Percentiles rank a stretch among this genome's conserved stretches.
phyloP scores from a whole-genome alignment of 768 basidiomycete species.

The Xanthoconium purpureum region DNA sequence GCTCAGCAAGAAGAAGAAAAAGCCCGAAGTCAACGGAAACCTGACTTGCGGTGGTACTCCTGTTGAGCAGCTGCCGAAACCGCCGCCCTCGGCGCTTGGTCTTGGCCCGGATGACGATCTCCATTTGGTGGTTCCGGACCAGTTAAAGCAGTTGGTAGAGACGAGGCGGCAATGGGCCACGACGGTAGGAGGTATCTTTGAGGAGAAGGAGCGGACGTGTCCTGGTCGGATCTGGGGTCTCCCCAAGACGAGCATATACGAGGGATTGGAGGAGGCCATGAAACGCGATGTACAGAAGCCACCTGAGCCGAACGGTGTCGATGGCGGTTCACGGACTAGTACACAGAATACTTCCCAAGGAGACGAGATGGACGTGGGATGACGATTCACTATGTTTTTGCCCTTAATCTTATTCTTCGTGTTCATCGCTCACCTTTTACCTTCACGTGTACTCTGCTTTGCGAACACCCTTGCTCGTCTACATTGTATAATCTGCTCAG shows the following conservation, averaged over 20 bases:
- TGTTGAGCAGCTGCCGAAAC: constrained; percentile 43
- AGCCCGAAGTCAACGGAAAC: constrained; percentile 38
- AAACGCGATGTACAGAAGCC: constrained; percentile 33
- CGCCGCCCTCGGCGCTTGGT: constrained; percentile 70
- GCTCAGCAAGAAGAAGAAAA: constrained; percentile 72
- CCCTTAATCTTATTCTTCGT: constrained; percentile 27
- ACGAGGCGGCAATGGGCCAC: constrained; percentile 80
- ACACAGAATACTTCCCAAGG: constrained; percentile 44
- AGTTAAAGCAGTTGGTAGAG: constrained; percentile 67
- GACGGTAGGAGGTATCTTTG: constrained; percentile 70
- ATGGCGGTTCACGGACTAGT: constrained; percentile 29
- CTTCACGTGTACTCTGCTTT: constrained; percentile 25
- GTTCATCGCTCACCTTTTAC: constrained; percentile 24
- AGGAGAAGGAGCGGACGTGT: constrained; percentile 59
- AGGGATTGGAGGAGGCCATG: constrained; percentile 69
- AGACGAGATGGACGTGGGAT: constrained; percentile 72
- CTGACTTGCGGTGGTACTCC: constrained; percentile 31
- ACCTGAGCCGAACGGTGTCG: constrained; percentile 19
- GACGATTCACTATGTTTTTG: constrained; percentile 18
- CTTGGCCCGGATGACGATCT: constrained; percentile 67
- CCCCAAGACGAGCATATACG: constrained; percentile 70
- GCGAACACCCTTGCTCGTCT: constrained; percentile 21
- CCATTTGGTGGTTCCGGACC: constrained; percentile 58
- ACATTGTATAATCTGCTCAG: constrained; percentile 18
- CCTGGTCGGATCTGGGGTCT: constrained; percentile 79